phyloP scores from a whole-genome alignment of 495 filamentous ascomycete genomes.

The Aeminium ludgeri region DNA sequence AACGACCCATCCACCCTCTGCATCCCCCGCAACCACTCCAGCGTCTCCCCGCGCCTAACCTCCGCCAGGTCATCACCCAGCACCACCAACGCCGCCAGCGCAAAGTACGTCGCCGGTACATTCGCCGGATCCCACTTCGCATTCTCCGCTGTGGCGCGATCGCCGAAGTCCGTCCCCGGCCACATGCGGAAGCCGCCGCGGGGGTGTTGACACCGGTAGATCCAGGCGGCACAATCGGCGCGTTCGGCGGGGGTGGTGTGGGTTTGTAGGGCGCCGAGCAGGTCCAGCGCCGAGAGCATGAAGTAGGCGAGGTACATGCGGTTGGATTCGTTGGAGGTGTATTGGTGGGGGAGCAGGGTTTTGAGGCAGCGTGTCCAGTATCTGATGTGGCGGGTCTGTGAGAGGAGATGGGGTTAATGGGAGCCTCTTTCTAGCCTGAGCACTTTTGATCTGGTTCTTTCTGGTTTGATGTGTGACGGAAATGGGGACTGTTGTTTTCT shows the following conservation, averaged over 20 bases:
- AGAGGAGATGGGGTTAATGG: neutral
- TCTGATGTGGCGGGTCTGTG: slow-evolving; percentile 43
- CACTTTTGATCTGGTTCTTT: no score
- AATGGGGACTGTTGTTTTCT: no score
- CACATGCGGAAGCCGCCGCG: slow-evolving; percentile 67
- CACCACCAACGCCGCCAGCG: slow-evolving; percentile 55
- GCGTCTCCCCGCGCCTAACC: slow-evolving; percentile 48
- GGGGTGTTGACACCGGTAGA: slow-evolving; percentile 59
- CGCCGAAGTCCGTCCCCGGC: slow-evolving; percentile 44
- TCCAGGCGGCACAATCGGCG: slow-evolving; percentile 46
- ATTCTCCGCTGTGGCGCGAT: slow-evolving; percentile 30
- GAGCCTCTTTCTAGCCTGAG: no score
- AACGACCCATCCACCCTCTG: slow-evolving; percentile 83
- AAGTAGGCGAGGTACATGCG: slow-evolving; percentile 83
- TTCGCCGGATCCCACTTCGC: slow-evolving; percentile 62
- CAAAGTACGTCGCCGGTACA: slow-evolving; percentile 75
- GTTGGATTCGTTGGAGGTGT: slow-evolving; percentile 73
- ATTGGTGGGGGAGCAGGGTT: slow-evolving; percentile 60
- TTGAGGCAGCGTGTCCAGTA: slow-evolving; percentile 88
- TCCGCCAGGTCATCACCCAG: slow-evolving; percentile 54
- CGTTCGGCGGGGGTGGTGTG: slow-evolving; percentile 42
- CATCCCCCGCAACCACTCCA: slow-evolving; percentile 57
- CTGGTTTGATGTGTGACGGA: neutral
- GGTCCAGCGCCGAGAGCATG: slow-evolving; percentile 65
- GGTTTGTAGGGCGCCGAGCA: slow-evolving; percentile 46